Evolutionary conservation across 2,329 filamentous ascomycete genomes (phyloP), one percentile per base, ranked within the genome.

Genomic region (Stylonectria norvegica): DNA sequence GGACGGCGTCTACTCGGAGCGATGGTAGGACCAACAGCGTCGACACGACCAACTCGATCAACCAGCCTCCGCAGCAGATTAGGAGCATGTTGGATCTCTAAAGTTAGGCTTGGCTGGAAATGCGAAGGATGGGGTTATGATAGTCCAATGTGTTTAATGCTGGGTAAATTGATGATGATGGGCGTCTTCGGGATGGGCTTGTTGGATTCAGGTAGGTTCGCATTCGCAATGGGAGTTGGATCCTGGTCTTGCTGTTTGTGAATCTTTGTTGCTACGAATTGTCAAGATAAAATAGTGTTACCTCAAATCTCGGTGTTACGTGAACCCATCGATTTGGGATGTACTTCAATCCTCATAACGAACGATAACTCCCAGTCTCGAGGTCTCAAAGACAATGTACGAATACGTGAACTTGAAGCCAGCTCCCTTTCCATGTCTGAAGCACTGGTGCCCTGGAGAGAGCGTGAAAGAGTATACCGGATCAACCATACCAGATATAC

Each of bases 41-140:
- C 1, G 66, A 60, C 32, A 75, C 75, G 23, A 63, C 61, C n/a
- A 59, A 66, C 32, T 78, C 74, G 5, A 60, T 72, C 10, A 64
- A 57, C 5, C 65, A 58, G n/a, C 69, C 68, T 38, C 73, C 75
- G n/a, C 73, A 78, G 54, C 70, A 76, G 52, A 61, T 79, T 5
- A 67, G 64, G 52, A 80, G 77, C 54, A 81, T 81, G 77, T 49
- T 81, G 50, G 77, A 81, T 51, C 54, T 80, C 11, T 80, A n/a
- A n/a, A n/a, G n/a, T n/a, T n/a, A 60, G 39, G 9, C 19, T 14
- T 27, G 19, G 12, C 14, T 27, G 19, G 12, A 8, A 18, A 20
- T 18, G 6, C 5, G 20, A 45, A 27, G 18, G 35, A 36, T 15
- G 18, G 20, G 17, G 19, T 53, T 33, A 30, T 33, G 29, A 30